Conservation (phyloP, 1,284 basidiomycete genomes). For the Melampsora larici-populina region DNA sequence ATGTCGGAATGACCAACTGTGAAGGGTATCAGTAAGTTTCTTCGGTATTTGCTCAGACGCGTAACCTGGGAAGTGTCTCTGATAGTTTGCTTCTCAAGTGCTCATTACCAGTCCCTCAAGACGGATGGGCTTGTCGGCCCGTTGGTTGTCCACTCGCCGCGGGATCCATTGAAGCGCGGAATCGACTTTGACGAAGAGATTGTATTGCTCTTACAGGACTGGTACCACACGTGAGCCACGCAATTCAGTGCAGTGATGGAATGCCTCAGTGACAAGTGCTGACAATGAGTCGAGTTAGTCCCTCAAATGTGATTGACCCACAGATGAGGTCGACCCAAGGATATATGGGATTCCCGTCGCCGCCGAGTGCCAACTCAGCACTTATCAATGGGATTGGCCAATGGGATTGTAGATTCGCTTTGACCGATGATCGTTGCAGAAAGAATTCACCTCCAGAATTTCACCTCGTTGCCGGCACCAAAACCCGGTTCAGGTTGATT, state of each 20-base stretch:
- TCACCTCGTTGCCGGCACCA: constrained; percentile 18
- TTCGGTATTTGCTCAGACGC: no score
- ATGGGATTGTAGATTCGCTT: constrained; percentile 32
- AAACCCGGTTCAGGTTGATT: constrained; percentile 59
- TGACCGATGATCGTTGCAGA: constrained; percentile 8
- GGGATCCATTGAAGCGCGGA: constrained; percentile 51
- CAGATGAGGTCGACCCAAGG: constrained; percentile 44
- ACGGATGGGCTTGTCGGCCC: constrained; percentile 40
- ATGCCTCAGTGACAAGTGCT: background rate
- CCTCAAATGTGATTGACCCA: constrained; percentile 35
- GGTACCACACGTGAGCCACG: constrained; percentile 54
- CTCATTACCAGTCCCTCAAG: constrained; percentile 38
- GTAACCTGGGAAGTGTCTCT: no score
- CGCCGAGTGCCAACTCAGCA: constrained; percentile 56
- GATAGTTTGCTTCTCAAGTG: no score
- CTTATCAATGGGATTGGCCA: constrained; percentile 59
- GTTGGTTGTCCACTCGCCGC: constrained; percentile 51
- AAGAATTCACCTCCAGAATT: constrained; percentile 27
- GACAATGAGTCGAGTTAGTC: constrained; percentile 44
- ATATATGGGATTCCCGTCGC: constrained; percentile 49
- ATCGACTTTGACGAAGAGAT: constrained; percentile 50
- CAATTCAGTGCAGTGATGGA: background rate
- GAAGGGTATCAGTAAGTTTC: constrained; percentile 36
- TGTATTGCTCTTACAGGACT: constrained; percentile 56
- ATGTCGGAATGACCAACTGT: no score